Evolutionary conservation across 2,329 filamentous ascomycete genomes (phyloP), one percentile per base, ranked within the genome.

Genomic region (Nannizziopsis arthrosporioides): DNA sequence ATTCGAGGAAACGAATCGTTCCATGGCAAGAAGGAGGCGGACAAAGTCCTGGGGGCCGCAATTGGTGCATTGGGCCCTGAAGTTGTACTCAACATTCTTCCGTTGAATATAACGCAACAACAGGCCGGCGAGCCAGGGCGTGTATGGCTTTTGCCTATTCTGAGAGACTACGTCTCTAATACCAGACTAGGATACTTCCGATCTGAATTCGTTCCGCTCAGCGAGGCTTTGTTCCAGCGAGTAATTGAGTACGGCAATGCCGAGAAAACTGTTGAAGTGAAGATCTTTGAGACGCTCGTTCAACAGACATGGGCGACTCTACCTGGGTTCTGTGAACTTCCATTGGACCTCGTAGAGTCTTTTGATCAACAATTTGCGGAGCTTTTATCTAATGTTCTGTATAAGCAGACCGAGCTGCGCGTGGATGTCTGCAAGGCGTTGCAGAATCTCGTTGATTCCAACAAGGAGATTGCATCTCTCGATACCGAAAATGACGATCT

Each of bases 251-350:
- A 93, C 58, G 85, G 84, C 11, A 72, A 78, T 17, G 80, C 79
- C 11, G 85, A 90, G 61, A 95, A 94, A 73, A 92, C 87, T 0
- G 89, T 94, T 76, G 88, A 96, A 64, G 78, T 92, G 61, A 98
- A 98, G 73, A 93, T 98, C 51, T 98, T 92, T 63, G 90, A 98
- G 68, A 96, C 92, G 0, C 73, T 98, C 3, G 86, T 98, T 7
- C 84, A 93, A 56, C 92, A 98, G 62, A 89, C 90, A 37, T 98
- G 92, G 92, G 87, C 86, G 0, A 82, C 85, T 44, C 75, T 98
- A 12, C 90, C 92, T 0, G 92, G 92, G 1, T 98, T 95, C 69
- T 96, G 92, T 64, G 87, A 95, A 62, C 71, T 95, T 47, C 90
- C 92, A 1, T 68, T 94, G 32, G 92, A 98, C 61, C 61, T 90